Conservation (phyloP, 345 rosid genomes). For the Eucalyptus sp. region DNA sequence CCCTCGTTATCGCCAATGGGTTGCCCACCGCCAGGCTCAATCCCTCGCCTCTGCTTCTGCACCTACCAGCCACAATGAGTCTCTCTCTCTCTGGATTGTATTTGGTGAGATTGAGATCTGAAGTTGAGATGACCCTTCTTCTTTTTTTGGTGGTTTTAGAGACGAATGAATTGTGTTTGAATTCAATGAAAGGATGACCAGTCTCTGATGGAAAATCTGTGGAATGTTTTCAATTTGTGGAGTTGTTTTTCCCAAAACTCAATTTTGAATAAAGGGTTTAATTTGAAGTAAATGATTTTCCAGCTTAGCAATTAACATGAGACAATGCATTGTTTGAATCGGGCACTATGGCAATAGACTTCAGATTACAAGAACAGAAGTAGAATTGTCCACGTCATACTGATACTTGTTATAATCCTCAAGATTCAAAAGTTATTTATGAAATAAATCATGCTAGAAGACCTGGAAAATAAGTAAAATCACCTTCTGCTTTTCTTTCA, state of each 20-base stretch:
- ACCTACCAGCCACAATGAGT: conserved; percentile 66
- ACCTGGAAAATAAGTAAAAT: not conserved
- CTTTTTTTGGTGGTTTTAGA: not conserved
- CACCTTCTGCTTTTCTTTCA: conserved; percentile 78
- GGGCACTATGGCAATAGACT: not conserved
- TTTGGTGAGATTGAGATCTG: not conserved
- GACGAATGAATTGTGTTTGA: not conserved
- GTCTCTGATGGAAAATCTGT: not conserved
- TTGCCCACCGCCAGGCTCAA: conserved; percentile 54
- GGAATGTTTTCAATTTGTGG: not conserved
- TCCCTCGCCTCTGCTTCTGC: conserved; percentile 56
- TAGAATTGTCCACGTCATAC: not conserved
- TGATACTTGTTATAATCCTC: not conserved
- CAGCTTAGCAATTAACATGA: not conserved
- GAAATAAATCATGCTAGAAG: not conserved
- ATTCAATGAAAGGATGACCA: not conserved
- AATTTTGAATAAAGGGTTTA: not conserved
- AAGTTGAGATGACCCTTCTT: not conserved
- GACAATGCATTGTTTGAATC: not conserved
- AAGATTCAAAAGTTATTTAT: not conserved
- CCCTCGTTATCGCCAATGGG: conserved; percentile 23
- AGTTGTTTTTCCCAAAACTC: not conserved
- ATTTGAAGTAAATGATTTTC: not conserved
- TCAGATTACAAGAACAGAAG: not conserved
- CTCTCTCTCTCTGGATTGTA: not conserved